Base-by-base conservation (phyloP, 108 stramenopile genomes). In the Cyclostephanos invisitatus region DNA sequence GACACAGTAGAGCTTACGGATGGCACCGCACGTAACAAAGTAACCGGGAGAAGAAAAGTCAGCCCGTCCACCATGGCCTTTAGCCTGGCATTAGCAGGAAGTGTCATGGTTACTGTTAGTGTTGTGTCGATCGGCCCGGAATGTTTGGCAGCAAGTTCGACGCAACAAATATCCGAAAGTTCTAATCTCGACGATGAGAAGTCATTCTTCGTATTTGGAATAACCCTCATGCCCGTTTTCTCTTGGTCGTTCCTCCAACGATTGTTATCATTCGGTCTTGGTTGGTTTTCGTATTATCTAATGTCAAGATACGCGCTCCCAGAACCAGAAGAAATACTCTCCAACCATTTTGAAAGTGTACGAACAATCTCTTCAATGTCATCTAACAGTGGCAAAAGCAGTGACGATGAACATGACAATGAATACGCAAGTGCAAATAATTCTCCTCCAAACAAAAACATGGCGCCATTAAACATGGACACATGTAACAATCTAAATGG, bases 291-390 rank as follows among this genome's bases (percentile, higher is more conserved):
- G 15, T 83, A 80, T 40, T 57, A 66, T 36, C 64, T 78, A 20
- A 64, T 80, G 77, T 80, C 72, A 15, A 73, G 74, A 36, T 83
- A 62, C 56, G 77, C 83, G 24, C 84, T 93, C 74, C 89, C 92
- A 21, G 92, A 91, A 66, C 92, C 92, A 9, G 85, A 92, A 56
- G 77, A 83, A 55, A 62, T 70, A 62, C 22, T 80, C 62, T 58
- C 74, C 55, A 68, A 64, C 28, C 69, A 74, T 60, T 58, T 64
- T 15, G 74, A 64, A 64, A 61, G 48, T 20, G 48, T 68, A 25
- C 44, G 47, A n/a, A 49, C 20, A 11, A 14, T n/a, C n/a, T 29
- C 17, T 21, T 70, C 59, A 25, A 15, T 44, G 21, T 18, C 63
- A 51, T 9, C 40, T n/a, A 36, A 29, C 18, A 29, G 28, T 21